phyloP scores from a whole-genome alignment of 2,329 filamentous ascomycete species.

The Rutstroemia sp. region DNA sequence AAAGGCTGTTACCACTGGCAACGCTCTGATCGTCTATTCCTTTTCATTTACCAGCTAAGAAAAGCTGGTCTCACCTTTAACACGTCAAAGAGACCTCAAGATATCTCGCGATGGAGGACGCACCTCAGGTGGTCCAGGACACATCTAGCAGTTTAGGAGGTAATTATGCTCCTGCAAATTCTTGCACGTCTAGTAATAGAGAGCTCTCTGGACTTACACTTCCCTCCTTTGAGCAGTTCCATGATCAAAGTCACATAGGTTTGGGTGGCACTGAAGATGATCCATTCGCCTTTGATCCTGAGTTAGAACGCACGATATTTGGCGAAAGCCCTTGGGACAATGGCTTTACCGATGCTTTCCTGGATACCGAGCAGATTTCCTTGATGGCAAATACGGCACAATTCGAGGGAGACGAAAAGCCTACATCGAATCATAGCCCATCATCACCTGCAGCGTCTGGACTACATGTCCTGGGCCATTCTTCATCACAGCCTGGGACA shows the following conservation, averaged over 20 bases:
- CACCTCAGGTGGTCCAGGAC: neutral
- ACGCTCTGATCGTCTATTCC: neutral
- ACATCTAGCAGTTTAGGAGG: conserved; percentile 3
- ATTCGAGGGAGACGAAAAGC: neutral
- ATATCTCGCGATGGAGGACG: conserved; percentile 5
- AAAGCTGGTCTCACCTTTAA: neutral
- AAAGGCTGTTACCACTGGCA: too few species aligned
- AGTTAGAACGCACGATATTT: neutral
- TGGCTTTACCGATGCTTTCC: neutral
- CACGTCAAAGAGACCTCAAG: conserved; percentile 4
- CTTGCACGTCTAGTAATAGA: neutral
- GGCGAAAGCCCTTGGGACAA: neutral
- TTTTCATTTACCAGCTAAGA: neutral
- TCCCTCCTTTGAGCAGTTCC: conserved; percentile 9
- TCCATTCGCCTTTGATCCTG: neutral
- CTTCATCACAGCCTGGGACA: neutral
- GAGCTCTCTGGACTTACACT: conserved; percentile 10
- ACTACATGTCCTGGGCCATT: neutral
- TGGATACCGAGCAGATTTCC: neutral
- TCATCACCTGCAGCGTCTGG: neutral
- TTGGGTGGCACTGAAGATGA: neutral
- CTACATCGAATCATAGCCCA: neutral
- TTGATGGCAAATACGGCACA: neutral
- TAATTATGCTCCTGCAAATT: conserved; percentile 10
- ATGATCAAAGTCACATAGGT: neutral